Base-by-base conservation (phyloP, 345 rosid species). In the Dipteronia dyeriana region DNA sequence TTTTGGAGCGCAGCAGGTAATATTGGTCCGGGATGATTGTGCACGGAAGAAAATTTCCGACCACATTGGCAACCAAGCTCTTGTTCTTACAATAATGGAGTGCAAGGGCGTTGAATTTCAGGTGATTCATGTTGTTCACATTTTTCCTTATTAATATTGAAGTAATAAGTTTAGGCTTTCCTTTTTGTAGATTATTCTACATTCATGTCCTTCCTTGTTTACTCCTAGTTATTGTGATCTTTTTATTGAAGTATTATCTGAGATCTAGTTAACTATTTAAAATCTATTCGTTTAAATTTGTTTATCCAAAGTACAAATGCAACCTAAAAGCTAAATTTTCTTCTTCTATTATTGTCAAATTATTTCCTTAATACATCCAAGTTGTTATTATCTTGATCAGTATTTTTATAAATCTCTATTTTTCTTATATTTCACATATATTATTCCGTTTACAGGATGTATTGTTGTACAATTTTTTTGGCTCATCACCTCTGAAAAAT, bases 101-200 rank as follows among this genome's bases (percentile, higher is more conserved):
- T 78, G 91, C 81, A 88, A 84, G 78, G 89, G 91, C 66, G 67
- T 88, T 26, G 89, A 88, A 77, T 88, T 88, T 79, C 86, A 84
- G 91, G 91, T 86, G 4, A 56, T 66, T 66, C 22, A 34, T 34
- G 38, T 34, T 34, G 4, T 34, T 4, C 38, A 4, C 38, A 0
- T 34, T 34, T 34, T 34, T 34, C 4, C 38, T 34, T 34, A 34
- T 34, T 34, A 34, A 34, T 34, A 34, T 34, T 6, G 38, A 34
- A 34, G 38, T 34, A 34, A 34, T 34, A 34, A 39, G 11, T 57
- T 11, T 9, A 5, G 54, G 22, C n/a, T 19, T 26, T 31, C 16
- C 8, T 14, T 56, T 34, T 20, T 5, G 9, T 39, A 38, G 29
- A 57, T 22, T 31, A 10, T 54, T 19, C 17, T n/a, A 20, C 14